Evolutionary conservation across 2,329 filamentous ascomycete species (phyloP).

Genomic region (Ceratocystis smalleyi): DNA sequence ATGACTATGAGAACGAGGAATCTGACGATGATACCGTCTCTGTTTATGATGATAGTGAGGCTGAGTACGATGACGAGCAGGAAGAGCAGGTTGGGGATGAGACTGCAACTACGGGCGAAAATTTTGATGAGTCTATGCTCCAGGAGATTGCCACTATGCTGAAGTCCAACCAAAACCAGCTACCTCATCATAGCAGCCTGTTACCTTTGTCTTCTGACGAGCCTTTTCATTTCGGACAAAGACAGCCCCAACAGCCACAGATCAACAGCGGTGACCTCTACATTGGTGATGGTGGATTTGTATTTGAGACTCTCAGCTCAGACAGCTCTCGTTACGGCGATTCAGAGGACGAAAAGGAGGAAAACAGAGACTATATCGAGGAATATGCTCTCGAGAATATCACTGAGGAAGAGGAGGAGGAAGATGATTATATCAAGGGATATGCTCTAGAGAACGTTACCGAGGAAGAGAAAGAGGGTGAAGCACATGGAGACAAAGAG

Average conservation of each 20-base stretch:
- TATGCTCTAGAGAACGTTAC: conserved; percentile 12
- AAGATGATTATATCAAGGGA: conserved; percentile 5
- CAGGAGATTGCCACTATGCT: conserved; percentile 50
- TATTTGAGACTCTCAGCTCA: not conserved
- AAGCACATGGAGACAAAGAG: conserved; percentile 16
- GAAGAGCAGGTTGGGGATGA: conserved; percentile 24
- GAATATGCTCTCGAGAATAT: conserved; percentile 4
- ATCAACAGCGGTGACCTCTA: not conserved
- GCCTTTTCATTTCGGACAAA: conserved; percentile 2
- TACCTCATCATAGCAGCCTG: conserved; percentile 33
- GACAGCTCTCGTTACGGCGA: conserved; percentile 22
- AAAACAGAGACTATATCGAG: not conserved
- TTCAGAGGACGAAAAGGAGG: conserved; percentile 17
- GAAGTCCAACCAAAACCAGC: conserved; percentile 34
- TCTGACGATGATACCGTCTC: conserved; percentile 26
- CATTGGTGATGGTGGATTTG: not conserved
- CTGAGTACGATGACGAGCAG: conserved; percentile 23
- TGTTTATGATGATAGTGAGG: conserved; percentile 18
- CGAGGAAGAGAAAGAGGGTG: conserved; percentile 13
- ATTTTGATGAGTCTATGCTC: conserved; percentile 45
- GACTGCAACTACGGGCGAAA: conserved; percentile 31
- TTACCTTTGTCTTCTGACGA: conserved; percentile 26
- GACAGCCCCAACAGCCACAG: not conserved
- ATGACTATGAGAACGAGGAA: conserved; percentile 42
- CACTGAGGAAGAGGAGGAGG: conserved; percentile 18